phyloP scores from a whole-genome alignment of 208 protist genomes.

The Porcisia hertigi region DNA sequence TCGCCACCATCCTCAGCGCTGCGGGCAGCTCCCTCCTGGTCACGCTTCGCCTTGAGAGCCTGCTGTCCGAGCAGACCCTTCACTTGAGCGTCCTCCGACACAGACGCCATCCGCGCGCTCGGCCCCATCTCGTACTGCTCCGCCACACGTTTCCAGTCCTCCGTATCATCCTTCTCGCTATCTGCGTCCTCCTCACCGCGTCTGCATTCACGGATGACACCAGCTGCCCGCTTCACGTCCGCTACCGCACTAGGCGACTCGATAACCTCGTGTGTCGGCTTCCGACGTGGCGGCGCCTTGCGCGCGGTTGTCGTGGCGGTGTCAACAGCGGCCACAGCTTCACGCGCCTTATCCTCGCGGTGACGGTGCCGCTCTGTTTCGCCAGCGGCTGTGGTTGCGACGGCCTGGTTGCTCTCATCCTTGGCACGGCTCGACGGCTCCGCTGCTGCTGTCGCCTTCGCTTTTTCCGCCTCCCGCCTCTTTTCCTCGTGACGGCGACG shows the following conservation, averaged over 20 bases:
- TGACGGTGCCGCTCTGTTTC: slow-evolving; percentile 30
- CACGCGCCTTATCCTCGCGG: slow-evolving; percentile 39
- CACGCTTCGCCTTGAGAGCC: slow-evolving; percentile 80
- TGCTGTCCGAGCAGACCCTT: slow-evolving; percentile 82
- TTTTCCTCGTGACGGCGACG: slow-evolving; percentile 54
- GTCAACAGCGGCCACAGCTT: slow-evolving; percentile 11
- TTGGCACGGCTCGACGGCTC: slow-evolving; percentile 3
- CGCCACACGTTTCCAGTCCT: slow-evolving; percentile 82
- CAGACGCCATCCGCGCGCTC: slow-evolving; percentile 29
- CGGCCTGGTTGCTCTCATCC: background rate
- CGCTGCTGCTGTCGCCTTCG: slow-evolving; percentile 20
- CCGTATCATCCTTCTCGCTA: slow-evolving; percentile 40
- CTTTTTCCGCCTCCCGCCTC: slow-evolving; percentile 39
- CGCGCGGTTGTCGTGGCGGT: slow-evolving; percentile 37
- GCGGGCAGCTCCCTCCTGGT: slow-evolving; percentile 63
- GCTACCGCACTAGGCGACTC: slow-evolving; percentile 34
- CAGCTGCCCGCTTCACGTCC: slow-evolving; percentile 38
- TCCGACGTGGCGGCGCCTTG: slow-evolving; percentile 76
- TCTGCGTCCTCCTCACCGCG: slow-evolving; percentile 15
- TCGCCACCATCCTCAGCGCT: slow-evolving; percentile 16
- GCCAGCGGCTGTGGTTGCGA: slow-evolving; percentile 11
- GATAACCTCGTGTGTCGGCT: slow-evolving; percentile 79
- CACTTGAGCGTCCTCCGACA: slow-evolving; percentile 57
- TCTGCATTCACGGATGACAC: slow-evolving; percentile 69
- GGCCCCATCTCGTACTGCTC: slow-evolving; percentile 69